These are phyloP conservation scores for Lentinula guzmanii DNA, from an alignment of 768 basidiomycete species.

Conservation along the genomic window DNA sequence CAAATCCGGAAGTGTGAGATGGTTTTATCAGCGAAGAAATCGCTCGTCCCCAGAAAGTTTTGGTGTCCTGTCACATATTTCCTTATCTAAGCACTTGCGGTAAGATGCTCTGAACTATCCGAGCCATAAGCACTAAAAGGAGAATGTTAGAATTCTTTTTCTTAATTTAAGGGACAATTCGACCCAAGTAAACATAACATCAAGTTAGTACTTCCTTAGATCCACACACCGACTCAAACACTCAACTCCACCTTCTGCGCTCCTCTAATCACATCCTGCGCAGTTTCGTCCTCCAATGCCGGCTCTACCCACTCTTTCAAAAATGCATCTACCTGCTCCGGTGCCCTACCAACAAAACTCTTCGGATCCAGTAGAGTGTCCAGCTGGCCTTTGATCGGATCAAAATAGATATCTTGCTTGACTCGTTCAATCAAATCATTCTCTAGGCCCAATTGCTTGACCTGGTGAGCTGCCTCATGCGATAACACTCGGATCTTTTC, in stretches of 20 bases:
- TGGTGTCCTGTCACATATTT: too few relatives aligned
- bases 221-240: constrained; percentile 31
- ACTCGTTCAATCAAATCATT: constrained; percentile 95
- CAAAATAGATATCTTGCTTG: constrained; percentile 78
- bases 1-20: too few relatives aligned
- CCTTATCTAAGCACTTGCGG: too few relatives aligned
- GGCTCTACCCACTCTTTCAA: constrained; percentile 82
- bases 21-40: too few relatives aligned
- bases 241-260: constrained; percentile 60
- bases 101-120: too few relatives aligned
- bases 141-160: too few relatives aligned
- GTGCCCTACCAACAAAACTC: constrained; percentile 91
- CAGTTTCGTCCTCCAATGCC: constrained; percentile 58
- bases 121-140: too few relatives aligned
- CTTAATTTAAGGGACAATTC: too few relatives aligned
- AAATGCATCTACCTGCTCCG: constrained; percentile 91
- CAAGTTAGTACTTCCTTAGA: too few relatives aligned
- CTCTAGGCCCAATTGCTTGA: constrained; percentile 90
- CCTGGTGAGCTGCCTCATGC: constrained; percentile 90
- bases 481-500: constrained; percentile 94
- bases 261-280: constrained; percentile 44
- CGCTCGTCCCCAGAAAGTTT: too few relatives aligned
- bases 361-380: constrained; percentile 76
- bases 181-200: too few relatives aligned
- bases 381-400: constrained; percentile 76